These are phyloP conservation scores for Ephemerocybe angulata DNA, from an alignment of 768 basidiomycete species.

Conservation along the genomic window DNA sequence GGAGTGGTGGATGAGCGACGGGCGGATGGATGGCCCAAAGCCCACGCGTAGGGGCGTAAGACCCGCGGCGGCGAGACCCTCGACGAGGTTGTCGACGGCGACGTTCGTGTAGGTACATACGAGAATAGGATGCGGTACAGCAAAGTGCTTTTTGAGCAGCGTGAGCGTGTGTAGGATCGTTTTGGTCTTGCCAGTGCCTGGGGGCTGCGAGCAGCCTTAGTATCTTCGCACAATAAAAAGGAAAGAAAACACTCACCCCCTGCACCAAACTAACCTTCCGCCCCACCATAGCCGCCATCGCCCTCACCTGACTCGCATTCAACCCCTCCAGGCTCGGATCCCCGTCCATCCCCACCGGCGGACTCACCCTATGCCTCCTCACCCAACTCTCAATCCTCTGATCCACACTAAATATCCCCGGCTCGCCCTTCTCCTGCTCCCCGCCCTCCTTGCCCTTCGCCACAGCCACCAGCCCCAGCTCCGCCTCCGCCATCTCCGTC, in stretches of 20 bases:
- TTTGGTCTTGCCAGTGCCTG: constrained; percentile 90
- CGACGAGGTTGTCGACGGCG: constrained; percentile 87
- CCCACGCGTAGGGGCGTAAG: constrained; percentile 79
- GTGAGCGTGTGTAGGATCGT: constrained; percentile 85
- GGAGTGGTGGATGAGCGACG: constrained; percentile 52
- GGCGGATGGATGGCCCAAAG: constrained; percentile 53
- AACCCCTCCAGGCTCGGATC: constrained; percentile 67
- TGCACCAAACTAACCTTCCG: constrained; percentile 79
- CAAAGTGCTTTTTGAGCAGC: constrained; percentile 81
- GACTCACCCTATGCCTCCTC: constrained; percentile 51
- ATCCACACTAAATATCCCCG: constrained; percentile 66
- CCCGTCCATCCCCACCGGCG: constrained; percentile 68
- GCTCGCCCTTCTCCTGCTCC: constrained; percentile 13
- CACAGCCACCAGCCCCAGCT: constrained; percentile 14
- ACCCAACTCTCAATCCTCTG: constrained; percentile 83
- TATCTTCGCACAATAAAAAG: not conserved
- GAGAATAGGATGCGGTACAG: constrained; percentile 78
- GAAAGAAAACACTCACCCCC: constrained; percentile 53
- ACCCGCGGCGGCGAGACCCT: constrained; percentile 58
- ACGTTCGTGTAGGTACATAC: constrained; percentile 95
- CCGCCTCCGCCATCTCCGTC: not conserved
- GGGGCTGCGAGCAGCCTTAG: no score
- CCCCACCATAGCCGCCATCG: constrained; percentile 84
- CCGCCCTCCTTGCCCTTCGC: constrained; percentile 6
- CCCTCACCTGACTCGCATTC: constrained; percentile 75